Conservation (phyloP, 768 basidiomycete genomes). For the Kwoniella sp. region DNA sequence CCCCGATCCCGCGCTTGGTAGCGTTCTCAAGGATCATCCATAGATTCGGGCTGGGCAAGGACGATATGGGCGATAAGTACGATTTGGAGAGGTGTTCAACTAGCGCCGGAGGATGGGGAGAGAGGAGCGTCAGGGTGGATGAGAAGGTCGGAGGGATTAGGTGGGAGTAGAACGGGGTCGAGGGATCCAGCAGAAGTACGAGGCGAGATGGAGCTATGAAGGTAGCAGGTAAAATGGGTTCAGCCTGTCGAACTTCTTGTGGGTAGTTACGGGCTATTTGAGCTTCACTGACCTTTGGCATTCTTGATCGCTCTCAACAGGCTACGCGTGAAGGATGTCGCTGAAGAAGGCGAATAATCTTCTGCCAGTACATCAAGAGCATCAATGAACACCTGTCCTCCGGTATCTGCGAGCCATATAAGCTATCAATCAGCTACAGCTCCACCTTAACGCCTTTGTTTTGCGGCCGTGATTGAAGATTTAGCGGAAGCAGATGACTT, state of each 20-base stretch:
- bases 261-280: background rate
- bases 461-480: no score
- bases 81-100: constrained; percentile 69
- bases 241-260: background rate
- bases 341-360: constrained; percentile 36
- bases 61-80: constrained; percentile 73
- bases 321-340: constrained; percentile 29
- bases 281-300: constrained; percentile 38
- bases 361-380: constrained; percentile 47
- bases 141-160: constrained; percentile 39
- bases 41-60: constrained; percentile 69
- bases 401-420: constrained; percentile 14
- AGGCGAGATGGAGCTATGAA: constrained; percentile 46
- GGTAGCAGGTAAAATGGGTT: no score
- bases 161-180: constrained; percentile 28
- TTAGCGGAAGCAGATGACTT: no score
- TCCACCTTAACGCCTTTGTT: no score
- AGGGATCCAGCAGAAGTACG: constrained; percentile 37
- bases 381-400: constrained; percentile 50
- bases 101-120: constrained; percentile 70
- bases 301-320: constrained; percentile 29
- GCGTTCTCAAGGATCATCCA: constrained; percentile 75
- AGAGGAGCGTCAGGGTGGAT: constrained; percentile 41
- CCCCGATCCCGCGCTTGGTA: constrained; percentile 63
- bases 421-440: constrained; percentile 15